Evolutionary conservation across 176 grass and related monocot genomes (phyloP).

Genomic region (Coix lacrymajobi): DNA sequence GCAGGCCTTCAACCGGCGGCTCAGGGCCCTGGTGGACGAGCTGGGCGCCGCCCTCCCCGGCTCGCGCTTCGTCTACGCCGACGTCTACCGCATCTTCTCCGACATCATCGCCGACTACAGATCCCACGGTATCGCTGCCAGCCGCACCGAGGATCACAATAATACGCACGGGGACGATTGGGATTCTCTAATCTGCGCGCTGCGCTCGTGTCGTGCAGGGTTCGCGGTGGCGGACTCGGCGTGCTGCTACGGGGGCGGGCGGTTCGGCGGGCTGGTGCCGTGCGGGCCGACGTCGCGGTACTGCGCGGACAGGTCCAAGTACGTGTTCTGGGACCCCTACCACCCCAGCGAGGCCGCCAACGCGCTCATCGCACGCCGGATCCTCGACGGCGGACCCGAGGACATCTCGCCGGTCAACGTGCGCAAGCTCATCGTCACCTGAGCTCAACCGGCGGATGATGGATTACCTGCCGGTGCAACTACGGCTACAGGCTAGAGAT

Average conservation of each 20-base stretch:
- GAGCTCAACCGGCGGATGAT: background rate
- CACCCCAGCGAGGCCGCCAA: constrained; percentile 81
- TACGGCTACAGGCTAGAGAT: too few species aligned
- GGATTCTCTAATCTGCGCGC: background rate
- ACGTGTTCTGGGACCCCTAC: constrained; percentile 87
- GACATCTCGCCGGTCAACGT: constrained; percentile 64
- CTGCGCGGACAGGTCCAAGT: constrained; percentile 73
- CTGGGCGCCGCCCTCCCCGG: constrained; percentile 46
- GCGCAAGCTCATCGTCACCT: constrained; percentile 28
- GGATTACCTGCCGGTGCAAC: background rate
- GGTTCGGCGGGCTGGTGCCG: constrained; percentile 63
- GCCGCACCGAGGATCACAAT: too few species aligned
- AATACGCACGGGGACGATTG: too few species aligned
- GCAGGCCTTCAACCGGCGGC: constrained; percentile 56
- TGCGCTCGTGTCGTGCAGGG: constrained; percentile 16
- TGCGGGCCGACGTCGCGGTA: constrained; percentile 53
- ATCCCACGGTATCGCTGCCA: constrained; percentile 35
- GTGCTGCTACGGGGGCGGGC: constrained; percentile 53
- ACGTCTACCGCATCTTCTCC: constrained; percentile 63
- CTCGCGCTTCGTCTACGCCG: constrained; percentile 65
- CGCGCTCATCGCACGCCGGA: constrained; percentile 40
- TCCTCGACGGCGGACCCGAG: constrained; percentile 56
- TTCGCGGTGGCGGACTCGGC: constrained; percentile 73
- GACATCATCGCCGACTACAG: constrained; percentile 64
- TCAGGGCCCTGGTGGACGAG: constrained; percentile 45